These are phyloP conservation scores for Hypoxylon lienhwacheense DNA, from an alignment of 495 filamentous ascomycete genomes.

Conservation along the genomic window DNA sequence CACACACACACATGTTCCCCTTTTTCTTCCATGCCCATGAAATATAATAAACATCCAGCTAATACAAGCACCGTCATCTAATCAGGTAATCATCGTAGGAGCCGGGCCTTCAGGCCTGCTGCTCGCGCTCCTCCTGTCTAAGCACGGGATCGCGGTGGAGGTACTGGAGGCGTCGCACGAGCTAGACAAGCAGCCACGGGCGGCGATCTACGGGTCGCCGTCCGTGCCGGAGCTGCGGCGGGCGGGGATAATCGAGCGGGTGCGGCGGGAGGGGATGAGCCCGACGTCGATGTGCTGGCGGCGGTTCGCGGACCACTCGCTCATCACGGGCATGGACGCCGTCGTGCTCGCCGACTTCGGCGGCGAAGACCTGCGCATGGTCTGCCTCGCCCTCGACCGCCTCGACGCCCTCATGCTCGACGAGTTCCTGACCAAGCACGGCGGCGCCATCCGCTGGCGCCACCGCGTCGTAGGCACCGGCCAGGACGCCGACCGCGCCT, in stretches of 20 bases:
- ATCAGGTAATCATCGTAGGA: slow-evolving; percentile 52
- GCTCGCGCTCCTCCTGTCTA: slow-evolving; percentile 56
- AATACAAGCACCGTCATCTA: background rate
- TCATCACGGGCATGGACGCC: slow-evolving; percentile 40
- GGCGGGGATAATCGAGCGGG: slow-evolving; percentile 59
- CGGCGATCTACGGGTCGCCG: slow-evolving; percentile 56
- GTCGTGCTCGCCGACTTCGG: slow-evolving; percentile 36
- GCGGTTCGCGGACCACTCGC: slow-evolving; percentile 41
- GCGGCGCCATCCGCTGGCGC: slow-evolving; percentile 50
- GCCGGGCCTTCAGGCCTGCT: slow-evolving; percentile 61
- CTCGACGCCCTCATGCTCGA: slow-evolving; percentile 51
- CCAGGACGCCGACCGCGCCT: slow-evolving; percentile 53
- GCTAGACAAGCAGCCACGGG: slow-evolving; percentile 57
- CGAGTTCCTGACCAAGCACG: slow-evolving; percentile 48
- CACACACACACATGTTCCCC: no score
- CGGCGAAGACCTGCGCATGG: slow-evolving; percentile 44
- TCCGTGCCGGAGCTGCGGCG: slow-evolving; percentile 58
- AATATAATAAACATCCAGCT: background rate
- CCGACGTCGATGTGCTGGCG: slow-evolving; percentile 58
- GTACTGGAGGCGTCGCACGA: slow-evolving; percentile 54
- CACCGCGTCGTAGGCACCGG: slow-evolving; percentile 53
- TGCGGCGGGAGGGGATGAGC: slow-evolving; percentile 51
- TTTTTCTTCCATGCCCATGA: background rate
- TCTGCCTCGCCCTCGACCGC: slow-evolving; percentile 42
- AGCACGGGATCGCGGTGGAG: slow-evolving; percentile 54